Evolutionary conservation across 768 basidiomycete genomes (phyloP), one percentile per base, ranked within the genome.

Genomic region (Boletus subcaerulescens): DNA sequence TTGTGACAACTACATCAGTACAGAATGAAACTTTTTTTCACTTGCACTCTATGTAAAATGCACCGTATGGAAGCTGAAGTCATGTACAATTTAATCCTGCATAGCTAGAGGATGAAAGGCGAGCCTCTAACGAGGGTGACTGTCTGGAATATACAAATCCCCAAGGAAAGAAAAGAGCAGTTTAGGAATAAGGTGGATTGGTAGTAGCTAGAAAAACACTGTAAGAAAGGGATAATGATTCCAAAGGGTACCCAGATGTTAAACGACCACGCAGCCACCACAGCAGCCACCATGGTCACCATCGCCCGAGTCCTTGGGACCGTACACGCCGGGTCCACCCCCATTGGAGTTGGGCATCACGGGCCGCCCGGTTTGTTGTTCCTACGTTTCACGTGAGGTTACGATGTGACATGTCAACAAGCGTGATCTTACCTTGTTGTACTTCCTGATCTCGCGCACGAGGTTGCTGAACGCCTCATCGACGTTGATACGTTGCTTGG

Each of bases 401-500:
- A 52, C 36, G 24, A 39, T 2, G 40, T 15, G 41, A 42, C 36
- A 22, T 12, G 17, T 45, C 48, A 29, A 38, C 55, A 11, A 15
- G 24, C 5, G 15, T 1, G 62, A 50, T 57, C 76, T 46, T 47
- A 91, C 93, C 80, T 91, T 93, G 79, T 95, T 97, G 70, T 92
- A 94, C 70, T 87, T 87, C 67, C 93, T 81, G 64, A 97, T 97
- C 72, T 94, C 91, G 32, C 94, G 85, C 31, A 98, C 93, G 61
- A 98, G 87, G 58, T 89, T 88, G 65, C 82, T 85, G 76, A 98
- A 98, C 13, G 93, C 92, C 75, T 97, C 92, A 62, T 98, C 95
- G 52, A 98, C 94, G 64, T 97, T 97, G 75, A 95, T 93, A 49
- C 95, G 83, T 65, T 94, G 89, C 74, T 97, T 97, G 43, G 94